These are phyloP conservation scores for Penicillium egyptiacum DNA, from an alignment of 495 filamentous ascomycete species.

Conservation along the genomic window DNA sequence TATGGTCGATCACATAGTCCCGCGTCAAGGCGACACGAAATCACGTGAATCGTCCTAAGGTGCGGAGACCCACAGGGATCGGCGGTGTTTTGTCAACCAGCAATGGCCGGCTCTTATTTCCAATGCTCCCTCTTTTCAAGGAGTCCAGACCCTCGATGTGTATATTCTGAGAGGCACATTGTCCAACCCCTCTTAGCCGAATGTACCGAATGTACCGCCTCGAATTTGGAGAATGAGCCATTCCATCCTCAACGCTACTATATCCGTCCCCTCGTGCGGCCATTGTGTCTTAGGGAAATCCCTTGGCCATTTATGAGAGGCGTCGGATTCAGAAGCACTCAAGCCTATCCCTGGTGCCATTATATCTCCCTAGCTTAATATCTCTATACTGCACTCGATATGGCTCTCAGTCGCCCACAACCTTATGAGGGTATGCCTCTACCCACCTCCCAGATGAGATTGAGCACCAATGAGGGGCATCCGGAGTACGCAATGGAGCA, in stretches of 20 bases:
- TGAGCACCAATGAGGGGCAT: slow-evolving; percentile 16
- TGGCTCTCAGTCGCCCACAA: slow-evolving; percentile 22
- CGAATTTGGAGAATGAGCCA: slow-evolving; percentile 1
- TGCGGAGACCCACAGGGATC: slow-evolving; percentile 21
- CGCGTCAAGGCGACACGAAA: slow-evolving; percentile 36
- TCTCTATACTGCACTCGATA: slow-evolving; percentile 5
- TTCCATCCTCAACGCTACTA: background rate
- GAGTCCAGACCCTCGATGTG: slow-evolving; percentile 4
- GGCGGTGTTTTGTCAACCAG: slow-evolving; percentile 14
- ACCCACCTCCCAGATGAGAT: slow-evolving; percentile 12
- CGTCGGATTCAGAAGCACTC: background rate
- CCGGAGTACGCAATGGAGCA: slow-evolving; percentile 19
- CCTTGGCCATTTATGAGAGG: background rate
- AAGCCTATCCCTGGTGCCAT: background rate
- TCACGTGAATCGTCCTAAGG: slow-evolving; percentile 30
- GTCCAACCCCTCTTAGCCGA: background rate
- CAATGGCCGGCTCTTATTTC: slow-evolving; percentile 23
- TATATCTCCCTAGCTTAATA: background rate
- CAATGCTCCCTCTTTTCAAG: background rate
- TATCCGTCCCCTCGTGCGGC: background rate
- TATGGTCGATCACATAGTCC: slow-evolving; percentile 23
- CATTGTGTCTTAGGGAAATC: background rate
- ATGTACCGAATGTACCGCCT: background rate
- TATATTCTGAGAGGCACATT: background rate
- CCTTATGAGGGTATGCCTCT: slow-evolving; percentile 14